Percentiles rank a stretch among this genome's conserved stretches.
phyloP scores from a whole-genome alignment of 305 asterid genomes.

The Caryopteris hybrid region DNA sequence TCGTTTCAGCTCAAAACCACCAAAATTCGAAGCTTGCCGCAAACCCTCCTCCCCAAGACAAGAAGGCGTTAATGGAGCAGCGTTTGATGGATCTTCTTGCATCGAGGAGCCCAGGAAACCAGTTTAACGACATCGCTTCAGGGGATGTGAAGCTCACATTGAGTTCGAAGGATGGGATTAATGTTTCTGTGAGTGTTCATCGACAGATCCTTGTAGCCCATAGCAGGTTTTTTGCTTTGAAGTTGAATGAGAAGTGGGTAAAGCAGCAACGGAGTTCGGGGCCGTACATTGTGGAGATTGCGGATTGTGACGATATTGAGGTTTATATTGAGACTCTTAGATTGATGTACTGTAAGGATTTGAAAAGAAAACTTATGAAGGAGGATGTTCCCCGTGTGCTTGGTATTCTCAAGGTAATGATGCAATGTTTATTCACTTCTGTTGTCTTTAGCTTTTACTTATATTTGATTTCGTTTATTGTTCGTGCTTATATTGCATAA shows the following conservation, averaged over 20 bases:
- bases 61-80: slow-evolving; percentile 52
- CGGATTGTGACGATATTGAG: slow-evolving; percentile 89
- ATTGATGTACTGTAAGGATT: slow-evolving; percentile 74
- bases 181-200: slow-evolving; percentile 58
- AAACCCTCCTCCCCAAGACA: slow-evolving; percentile 19
- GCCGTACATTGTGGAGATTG: slow-evolving; percentile 66
- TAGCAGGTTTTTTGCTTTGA: slow-evolving; percentile 65
- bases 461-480: not conserved
- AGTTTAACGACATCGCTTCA: slow-evolving; percentile 58
- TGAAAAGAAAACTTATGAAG: slow-evolving; percentile 74
- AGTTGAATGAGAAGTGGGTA: slow-evolving; percentile 68
- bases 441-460: not conserved
- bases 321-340: slow-evolving; percentile 69
- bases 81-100: slow-evolving; percentile 50
- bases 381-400: slow-evolving; percentile 71
- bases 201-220: slow-evolving; percentile 68
- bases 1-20: slow-evolving; percentile 6
- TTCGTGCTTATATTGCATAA: not conserved
- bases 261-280: slow-evolving; percentile 59
- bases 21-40: slow-evolving; percentile 19
- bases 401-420: slow-evolving; percentile 52
- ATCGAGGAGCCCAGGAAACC: slow-evolving; percentile 64
- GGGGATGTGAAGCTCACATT: slow-evolving; percentile 77
- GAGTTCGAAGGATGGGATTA: slow-evolving; percentile 70
- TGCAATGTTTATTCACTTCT: not conserved